Evolutionary conservation across 768 basidiomycete species (phyloP), one percentile per base, ranked within the genome.

Genomic region (Suillus paluster): DNA sequence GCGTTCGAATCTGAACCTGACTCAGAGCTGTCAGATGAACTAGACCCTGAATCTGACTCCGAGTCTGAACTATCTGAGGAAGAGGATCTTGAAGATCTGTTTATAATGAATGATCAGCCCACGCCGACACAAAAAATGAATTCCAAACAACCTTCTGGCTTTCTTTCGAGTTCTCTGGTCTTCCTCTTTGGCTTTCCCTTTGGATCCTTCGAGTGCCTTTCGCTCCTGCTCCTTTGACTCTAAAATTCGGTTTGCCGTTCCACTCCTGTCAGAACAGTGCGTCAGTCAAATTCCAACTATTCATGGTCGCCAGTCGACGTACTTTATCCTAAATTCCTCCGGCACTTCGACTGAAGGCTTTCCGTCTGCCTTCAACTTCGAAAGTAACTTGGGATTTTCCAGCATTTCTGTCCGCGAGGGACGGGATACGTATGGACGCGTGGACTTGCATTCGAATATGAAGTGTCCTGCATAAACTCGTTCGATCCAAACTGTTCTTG

Each of bases 251-350:
- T 95, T 89, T 23, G 95, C 95, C n/a, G 86, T 87, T 2, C 94
- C 94, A 23, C 75, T 83, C 69, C 92, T 92, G 65, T 60, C 9
- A 36, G 54, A 49, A 34, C 15, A 19, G 46, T 69, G 25, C 68
- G 45, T 58, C 39, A 36, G 52, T 17, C 19, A 23, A 49, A 17
- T 50, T 39, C 15, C 27, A 10, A 56, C 14, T n/a, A 4, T 3
- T 23, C 25, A 10, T 34, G 41, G 63, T 42, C 39, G 14, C 7
- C 34, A 38, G 27, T 54, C 50, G 1, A 80, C 87, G 39, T 59
- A 92, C 92, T 89, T 88, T 64, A 77, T 83, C 80, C 87, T 94
- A 76, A 97, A 96, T 74, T 97, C 95, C 64, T 95, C 94, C 5
- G 95, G 95, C 12, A 95, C 85, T 64, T 94, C 92, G 0, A 93